phyloP scores from a whole-genome alignment of 164 flowering plant genomes.

The Berberis vulgaris region DNA sequence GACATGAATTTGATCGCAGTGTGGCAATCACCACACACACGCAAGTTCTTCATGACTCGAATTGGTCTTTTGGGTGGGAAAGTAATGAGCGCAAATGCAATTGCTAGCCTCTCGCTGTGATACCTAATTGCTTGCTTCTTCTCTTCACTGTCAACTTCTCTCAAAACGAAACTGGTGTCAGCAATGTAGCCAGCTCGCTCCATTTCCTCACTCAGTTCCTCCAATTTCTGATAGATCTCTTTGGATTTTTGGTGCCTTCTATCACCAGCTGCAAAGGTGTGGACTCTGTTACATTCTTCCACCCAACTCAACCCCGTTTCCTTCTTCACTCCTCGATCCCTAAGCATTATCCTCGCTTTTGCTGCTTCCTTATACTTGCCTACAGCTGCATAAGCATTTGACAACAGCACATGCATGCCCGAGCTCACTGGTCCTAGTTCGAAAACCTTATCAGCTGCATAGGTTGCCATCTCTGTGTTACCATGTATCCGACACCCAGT shows the following conservation, averaged over 20 bases:
- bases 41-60: constrained; percentile 87
- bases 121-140: constrained; percentile 54
- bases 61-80: constrained; percentile 66
- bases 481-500: constrained; percentile 77
- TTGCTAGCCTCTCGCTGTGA: constrained; percentile 88
- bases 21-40: constrained; percentile 91
- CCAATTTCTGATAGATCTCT: constrained; percentile 64
- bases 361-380: constrained; percentile 86
- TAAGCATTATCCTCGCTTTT: constrained; percentile 64
- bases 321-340: constrained; percentile 74
- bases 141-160: constrained; percentile 57
- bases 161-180: constrained; percentile 63
- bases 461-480: constrained; percentile 67
- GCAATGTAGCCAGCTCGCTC: constrained; percentile 70
- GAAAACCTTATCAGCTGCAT: constrained; percentile 71
- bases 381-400: constrained; percentile 89
- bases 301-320: constrained; percentile 98
- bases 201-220: constrained; percentile 61
- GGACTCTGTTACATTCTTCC: constrained; percentile 77
- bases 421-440: constrained; percentile 55
- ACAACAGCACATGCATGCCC: constrained; percentile 59
- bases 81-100: constrained; percentile 74
- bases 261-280: constrained; percentile 76
- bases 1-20: constrained; percentile 80
- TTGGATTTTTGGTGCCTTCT: constrained; percentile 35